These are phyloP conservation scores for Gonium pectorale DNA, from an alignment of 139 green algal genomes.

Conservation along the genomic window DNA sequence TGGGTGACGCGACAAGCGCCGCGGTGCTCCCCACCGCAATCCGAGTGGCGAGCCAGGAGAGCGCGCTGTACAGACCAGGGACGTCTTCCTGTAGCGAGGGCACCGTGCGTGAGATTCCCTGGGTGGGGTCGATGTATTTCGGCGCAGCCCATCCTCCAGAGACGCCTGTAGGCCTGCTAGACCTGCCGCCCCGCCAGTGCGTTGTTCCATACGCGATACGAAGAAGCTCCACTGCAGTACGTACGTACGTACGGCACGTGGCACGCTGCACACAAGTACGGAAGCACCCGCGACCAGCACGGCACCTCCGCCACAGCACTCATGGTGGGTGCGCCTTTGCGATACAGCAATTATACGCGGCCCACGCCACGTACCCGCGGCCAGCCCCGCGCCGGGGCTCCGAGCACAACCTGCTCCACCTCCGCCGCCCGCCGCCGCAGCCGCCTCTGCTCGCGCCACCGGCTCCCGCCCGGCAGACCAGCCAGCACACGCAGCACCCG, in stretches of 20 bases:
- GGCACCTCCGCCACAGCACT: background rate
- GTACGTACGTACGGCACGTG: background rate
- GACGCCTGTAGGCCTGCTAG: no score
- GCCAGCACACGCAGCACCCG: background rate
- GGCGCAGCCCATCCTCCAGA: no score
- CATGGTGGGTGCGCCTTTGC: background rate
- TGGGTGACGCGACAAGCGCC: background rate
- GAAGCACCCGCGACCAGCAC: background rate
- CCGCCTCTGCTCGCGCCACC: background rate
- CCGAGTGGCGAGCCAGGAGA: background rate
- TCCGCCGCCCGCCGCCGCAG: background rate
- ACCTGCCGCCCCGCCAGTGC: no score
- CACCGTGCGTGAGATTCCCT: no score
- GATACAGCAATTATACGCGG: background rate
- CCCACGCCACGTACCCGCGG: background rate
- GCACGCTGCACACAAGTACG: background rate
- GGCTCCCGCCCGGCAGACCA: background rate
- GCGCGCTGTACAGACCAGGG: background rate
- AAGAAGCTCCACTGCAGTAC: no score
- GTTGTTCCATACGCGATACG: no score
- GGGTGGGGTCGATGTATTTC: no score
- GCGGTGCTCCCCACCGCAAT: background rate
- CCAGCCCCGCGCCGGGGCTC: background rate
- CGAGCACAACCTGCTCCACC: background rate
- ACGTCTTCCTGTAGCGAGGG: background rate